Evolutionary conservation across 495 filamentous ascomycete genomes (phyloP), one percentile per base, ranked within the genome.

Genomic region (Neurospora terricola): DNA sequence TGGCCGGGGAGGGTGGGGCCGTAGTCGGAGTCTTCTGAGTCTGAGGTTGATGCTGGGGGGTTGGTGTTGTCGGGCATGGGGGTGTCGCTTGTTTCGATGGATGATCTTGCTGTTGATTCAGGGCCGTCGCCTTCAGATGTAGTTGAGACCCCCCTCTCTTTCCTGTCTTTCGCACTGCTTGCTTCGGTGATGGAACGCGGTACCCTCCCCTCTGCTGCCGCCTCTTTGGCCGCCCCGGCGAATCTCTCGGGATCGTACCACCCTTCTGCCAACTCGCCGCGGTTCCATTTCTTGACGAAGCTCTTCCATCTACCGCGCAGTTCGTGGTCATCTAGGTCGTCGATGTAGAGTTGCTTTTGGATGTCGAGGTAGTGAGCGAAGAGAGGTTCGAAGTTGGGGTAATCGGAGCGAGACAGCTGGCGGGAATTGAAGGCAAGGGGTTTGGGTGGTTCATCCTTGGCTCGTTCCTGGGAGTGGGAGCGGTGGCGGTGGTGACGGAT

Each of bases 281-380:
- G 90, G 84, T 99, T 99, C 96, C 96, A 99, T 86, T 94, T 95
- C 3, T 87, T 83, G 16, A 93, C 80, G 78, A 98, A 99, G 79
- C 94, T 95, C 83, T 97, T 97, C 93, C 94, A 99, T 45, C 96
- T 84, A 1, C 95, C 96, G 68, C 87, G 90, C 0, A 89, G 79
- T 77, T 98, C 95, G 16, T 87, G 83, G 71, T 91, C 89, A 45
- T 85, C 82, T 48, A 99, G 78, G 3, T 88, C 86, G 30, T 88
- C 84, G 0, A 98, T 81, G 36, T 86, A 75, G 4, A 92, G 79
- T 11, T 88, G 83, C 81, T 99, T 98, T 78, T 98, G 95, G 18
- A 97, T 89, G 76, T 97, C 93, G 36, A 99, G 86, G 78, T 98
- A 99, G 75, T 91, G 86, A 34, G 89, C 92, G 72, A 99, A 94